Evolutionary conservation across 257 asterid species (phyloP).

Genomic region (Solanum etuberosum): DNA sequence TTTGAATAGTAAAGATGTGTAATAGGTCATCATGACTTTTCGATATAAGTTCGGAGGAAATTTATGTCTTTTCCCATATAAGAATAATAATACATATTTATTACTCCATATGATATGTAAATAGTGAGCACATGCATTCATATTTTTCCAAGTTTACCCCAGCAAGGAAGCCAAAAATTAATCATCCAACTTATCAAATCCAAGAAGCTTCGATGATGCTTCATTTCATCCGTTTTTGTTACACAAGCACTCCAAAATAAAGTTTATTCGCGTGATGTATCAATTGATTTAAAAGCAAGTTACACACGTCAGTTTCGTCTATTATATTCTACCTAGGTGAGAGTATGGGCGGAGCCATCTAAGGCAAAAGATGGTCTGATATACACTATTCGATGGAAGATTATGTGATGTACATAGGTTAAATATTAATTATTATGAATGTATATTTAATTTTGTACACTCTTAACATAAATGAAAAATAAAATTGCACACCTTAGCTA

Average conservation of each 20-base stretch:
- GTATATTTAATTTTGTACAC: no score
- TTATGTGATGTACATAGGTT: no score
- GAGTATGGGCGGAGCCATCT: not conserved
- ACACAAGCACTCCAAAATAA: not conserved
- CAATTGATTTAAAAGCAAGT: not conserved
- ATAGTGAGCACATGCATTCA: not conserved
- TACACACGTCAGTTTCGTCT: not conserved
- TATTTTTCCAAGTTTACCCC: not conserved
- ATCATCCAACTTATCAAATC: not conserved
- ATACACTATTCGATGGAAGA: no score
- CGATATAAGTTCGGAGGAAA: no score
- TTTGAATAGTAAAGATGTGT: no score
- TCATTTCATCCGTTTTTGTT: not conserved
- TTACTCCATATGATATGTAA: not conserved
- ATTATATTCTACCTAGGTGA: not conserved
- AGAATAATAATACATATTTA: not conserved
- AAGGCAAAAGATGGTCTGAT: not conserved
- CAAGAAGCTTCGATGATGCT: not conserved
- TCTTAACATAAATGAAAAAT: not conserved
- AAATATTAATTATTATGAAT: no score
- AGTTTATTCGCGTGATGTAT: not conserved
- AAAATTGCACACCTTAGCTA: not conserved
- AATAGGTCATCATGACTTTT: no score
- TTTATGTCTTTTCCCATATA: no score
- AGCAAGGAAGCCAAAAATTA: not conserved